These are phyloP conservation scores for Suhomyces emberorum DNA, from an alignment of 805 yeast genomes.

Conservation along the genomic window DNA sequence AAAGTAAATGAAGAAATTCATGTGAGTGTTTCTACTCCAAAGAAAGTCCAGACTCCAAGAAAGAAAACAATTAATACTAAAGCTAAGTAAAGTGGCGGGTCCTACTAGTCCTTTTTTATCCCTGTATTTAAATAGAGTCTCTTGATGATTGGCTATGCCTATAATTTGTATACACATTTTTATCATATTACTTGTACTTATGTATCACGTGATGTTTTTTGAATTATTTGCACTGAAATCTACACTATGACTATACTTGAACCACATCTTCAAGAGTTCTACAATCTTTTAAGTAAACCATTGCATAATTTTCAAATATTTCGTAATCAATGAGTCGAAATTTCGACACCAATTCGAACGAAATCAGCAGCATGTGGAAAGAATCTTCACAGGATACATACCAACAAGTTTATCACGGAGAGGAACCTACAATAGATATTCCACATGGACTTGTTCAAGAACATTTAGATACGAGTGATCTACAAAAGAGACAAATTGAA, in stretches of 20 bases:
- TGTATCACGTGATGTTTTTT: no score
- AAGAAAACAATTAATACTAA: not conserved
- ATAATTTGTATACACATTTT: no score
- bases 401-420: not conserved
- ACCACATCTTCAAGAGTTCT: no score
- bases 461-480: not conserved
- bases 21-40: not conserved
- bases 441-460: not conserved
- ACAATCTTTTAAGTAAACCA: no score
- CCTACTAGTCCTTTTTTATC: not conserved
- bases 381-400: not conserved
- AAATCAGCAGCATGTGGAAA: not conserved
- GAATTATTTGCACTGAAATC: no score
- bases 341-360: not conserved
- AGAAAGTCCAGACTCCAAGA: not conserved
- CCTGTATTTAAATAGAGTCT: no score
- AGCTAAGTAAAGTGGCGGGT: not conserved
- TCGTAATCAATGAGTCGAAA: no score
- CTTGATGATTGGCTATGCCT: no score
- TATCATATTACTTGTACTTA: no score
- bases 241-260: no score
- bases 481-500: not conserved
- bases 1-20: not conserved
- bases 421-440: not conserved
- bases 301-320: no score